Evolutionary conservation across 257 asterid species (phyloP).

Genomic region (Solanum arcanum): DNA sequence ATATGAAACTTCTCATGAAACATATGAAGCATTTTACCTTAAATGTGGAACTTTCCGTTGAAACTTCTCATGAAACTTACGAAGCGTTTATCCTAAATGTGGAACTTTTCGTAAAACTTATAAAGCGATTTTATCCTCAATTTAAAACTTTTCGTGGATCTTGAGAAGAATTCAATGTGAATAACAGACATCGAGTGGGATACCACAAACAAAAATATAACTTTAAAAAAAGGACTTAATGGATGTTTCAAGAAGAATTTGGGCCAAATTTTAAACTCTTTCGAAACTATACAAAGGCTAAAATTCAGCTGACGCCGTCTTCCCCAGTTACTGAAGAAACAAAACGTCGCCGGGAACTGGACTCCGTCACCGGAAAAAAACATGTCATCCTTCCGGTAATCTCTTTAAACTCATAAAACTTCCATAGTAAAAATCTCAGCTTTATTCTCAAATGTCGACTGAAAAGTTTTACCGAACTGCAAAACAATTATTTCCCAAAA

Average conservation of each 20-base stretch:
- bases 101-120: too few relatives aligned
- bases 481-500: constrained; percentile 31
- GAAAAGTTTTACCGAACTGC: constrained; percentile 21
- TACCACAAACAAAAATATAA: background rate
- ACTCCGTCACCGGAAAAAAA: background rate
- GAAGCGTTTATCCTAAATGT: too few relatives aligned
- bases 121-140: too few relatives aligned
- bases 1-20: too few relatives aligned
- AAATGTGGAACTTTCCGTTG: too few relatives aligned
- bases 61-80: too few relatives aligned
- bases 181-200: too few relatives aligned
- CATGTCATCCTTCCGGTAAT: background rate
- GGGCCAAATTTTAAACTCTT: background rate
- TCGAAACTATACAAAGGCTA: background rate
- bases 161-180: background rate
- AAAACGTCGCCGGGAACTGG: background rate
- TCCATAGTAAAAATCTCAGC: background rate
- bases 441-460: constrained; percentile 31
- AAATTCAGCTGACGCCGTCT: background rate
- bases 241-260: background rate
- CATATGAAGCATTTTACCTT: too few relatives aligned
- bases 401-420: background rate
- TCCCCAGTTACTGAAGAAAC: background rate
- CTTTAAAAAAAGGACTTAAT: background rate
- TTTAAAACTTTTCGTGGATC: accelerated